Evolutionary conservation across 2,329 filamentous ascomycete genomes (phyloP), one percentile per base, ranked within the genome.

Genomic region (Arthrobotrys sinensis): DNA sequence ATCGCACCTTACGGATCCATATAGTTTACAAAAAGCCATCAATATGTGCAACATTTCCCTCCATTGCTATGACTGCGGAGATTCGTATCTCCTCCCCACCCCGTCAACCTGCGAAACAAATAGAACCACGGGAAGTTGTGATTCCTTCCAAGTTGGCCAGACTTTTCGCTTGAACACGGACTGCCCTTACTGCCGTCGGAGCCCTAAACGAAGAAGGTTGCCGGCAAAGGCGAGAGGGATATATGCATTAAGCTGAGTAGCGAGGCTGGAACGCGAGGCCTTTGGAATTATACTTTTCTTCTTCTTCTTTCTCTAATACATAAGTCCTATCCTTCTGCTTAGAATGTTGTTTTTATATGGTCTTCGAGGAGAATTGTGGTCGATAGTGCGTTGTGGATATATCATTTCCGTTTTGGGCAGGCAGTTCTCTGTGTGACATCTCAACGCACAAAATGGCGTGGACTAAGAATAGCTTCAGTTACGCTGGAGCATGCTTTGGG

Each of bases 21-120:
- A 67, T 55, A 70, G 52, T 55, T 32, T 8, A 24, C 21, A 40
- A 19, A 62, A n/a, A 70, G 34, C n/a, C 62, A 46, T 10, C 5
- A 40, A 63, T 14, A 76, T 79, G 75, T 79, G 75, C 36, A 79
- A 79, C 10, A 72, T 79, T 55, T 77, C 67, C 6, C 75, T 79
- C 11, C 75, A 79, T 36, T 72, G 67, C 40, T 79, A 79, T 53
- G 64, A 69, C 3, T 79, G 75, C 45, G 67, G 75, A 34, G 75
- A 79, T 57, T 79, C 75, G 3, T 79, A 63, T 38, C 75, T 79
- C 21, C 63, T 79, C 10, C 75, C 75, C 2, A 69, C 68, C 10
- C 75, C 75, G 7, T 16, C 50, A 28, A 62, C 48, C 16, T 79
- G 75, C 48, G 67, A 79, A 12, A 53, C 36, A 14, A 72, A 79